Evolutionary conservation across 192 early-diverging fungal species (phyloP).

Genomic region (Mortierella hygrophila): DNA sequence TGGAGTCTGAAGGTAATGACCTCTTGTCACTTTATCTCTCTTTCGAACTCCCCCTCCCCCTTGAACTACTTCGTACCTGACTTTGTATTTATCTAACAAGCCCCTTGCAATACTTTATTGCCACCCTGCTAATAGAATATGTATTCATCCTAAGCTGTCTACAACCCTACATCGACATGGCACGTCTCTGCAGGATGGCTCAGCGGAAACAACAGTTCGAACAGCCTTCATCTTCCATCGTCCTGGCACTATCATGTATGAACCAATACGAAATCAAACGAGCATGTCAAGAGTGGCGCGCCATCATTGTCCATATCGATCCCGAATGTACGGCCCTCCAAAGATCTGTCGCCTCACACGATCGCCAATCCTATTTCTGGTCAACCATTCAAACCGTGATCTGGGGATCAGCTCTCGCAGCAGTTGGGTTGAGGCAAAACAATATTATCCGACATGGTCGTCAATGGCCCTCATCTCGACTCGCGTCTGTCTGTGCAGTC

Average conservation of each 20-base stretch:
- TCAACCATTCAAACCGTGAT: slow-evolving; percentile 28
- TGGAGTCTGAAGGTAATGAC: slow-evolving; percentile 51
- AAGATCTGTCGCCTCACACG: slow-evolving; percentile 14
- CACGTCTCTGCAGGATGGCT: slow-evolving; percentile 28
- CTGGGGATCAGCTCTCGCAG: slow-evolving; percentile 24
- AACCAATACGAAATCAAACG: slow-evolving; percentile 49
- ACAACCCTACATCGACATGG: slow-evolving; percentile 51
- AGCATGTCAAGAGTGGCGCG: slow-evolving; percentile 50
- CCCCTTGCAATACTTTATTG: not conserved
- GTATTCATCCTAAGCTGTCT: slow-evolving; percentile 49
- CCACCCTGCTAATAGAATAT: slow-evolving; percentile 28
- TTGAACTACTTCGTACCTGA: not conserved
- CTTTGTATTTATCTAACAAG: not conserved
- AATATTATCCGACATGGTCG: slow-evolving; percentile 16
- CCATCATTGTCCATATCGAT: slow-evolving; percentile 49
- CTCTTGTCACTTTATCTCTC: not conserved
- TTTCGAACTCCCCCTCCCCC: not conserved
- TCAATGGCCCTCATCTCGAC: slow-evolving; percentile 31
- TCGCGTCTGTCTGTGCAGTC: slow-evolving; percentile 13
- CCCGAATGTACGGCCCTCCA: slow-evolving; percentile 53
- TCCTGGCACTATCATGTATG: slow-evolving; percentile 47
- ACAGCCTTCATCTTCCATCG: slow-evolving; percentile 7
- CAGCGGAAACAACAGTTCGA: slow-evolving; percentile 10
- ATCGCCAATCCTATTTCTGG: slow-evolving; percentile 34
- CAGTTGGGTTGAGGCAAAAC: slow-evolving; percentile 22